Percentiles rank a stretch among this genome's conserved stretches.
Conservation (phyloP, 129 eudicot species). For the Saussurea involucrata region DNA sequence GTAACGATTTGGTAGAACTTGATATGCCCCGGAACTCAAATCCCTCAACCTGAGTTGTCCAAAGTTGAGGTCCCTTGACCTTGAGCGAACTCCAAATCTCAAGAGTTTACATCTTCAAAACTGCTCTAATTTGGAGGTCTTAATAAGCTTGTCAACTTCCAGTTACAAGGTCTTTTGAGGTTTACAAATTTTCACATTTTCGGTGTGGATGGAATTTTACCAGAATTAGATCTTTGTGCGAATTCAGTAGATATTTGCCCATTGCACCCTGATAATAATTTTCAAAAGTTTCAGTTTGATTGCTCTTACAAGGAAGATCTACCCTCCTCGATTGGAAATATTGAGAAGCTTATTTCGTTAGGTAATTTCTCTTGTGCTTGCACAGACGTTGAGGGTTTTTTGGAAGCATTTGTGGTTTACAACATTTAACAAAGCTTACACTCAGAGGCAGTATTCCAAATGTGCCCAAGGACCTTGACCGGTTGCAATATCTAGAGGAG, state of each 20-base stretch:
- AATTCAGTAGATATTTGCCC: not conserved
- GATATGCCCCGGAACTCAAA: not conserved
- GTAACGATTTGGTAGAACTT: not conserved
- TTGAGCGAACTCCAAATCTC: not conserved
- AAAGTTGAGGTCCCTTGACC: not conserved
- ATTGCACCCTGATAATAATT: not conserved
- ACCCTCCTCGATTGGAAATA: not conserved
- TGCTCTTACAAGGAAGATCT: not conserved
- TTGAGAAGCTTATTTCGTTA: not conserved
- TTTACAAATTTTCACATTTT: not conserved
- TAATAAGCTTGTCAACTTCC: not conserved
- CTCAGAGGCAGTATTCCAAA: not conserved
- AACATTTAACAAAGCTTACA: not conserved
- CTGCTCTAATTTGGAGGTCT: not conserved
- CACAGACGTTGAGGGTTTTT: not conserved
- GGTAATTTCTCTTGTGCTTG: slow-evolving; percentile 6
- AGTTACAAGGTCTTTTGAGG: not conserved
- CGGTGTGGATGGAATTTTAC: too few relatives aligned
- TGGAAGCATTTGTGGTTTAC: slow-evolving; percentile 7
- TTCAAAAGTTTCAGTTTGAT: not conserved
- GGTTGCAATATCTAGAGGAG: not conserved
- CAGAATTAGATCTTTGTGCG: not conserved
- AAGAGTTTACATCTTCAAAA: not conserved
- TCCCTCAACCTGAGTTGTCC: not conserved
- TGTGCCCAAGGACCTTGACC: not conserved